Percentiles rank a stretch among this genome's conserved stretches.
phyloP scores from a whole-genome alignment of 345 rosid species.

The Brassica nigra region DNA sequence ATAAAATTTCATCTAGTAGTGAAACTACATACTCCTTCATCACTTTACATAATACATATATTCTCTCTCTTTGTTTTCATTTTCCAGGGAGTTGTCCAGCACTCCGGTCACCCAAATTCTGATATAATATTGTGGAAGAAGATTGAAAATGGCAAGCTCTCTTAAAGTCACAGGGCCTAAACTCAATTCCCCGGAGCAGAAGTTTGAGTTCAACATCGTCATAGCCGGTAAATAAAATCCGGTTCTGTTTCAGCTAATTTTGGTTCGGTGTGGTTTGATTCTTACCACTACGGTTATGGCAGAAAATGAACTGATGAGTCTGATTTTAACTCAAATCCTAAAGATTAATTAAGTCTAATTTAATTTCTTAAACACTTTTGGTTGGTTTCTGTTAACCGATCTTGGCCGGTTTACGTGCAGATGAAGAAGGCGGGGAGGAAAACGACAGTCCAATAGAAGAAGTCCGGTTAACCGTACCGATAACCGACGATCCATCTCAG shows the following conservation, averaged over 20 bases:
- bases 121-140: not conserved
- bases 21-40: not conserved
- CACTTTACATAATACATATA: not conserved
- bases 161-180: conserved; percentile 3
- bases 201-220: conserved; percentile 25
- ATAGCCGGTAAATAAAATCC: conserved; percentile 25
- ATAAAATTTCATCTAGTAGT: not conserved
- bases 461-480: conserved; percentile 61
- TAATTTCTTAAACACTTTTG: not conserved
- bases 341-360: not conserved
- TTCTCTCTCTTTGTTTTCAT: not conserved
- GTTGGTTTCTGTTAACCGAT: conserved; percentile 2
- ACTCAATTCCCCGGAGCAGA: conserved; percentile 17
- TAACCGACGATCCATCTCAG: conserved; percentile 49
- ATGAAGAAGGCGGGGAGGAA: conserved; percentile 33
- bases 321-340: not conserved
- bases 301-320: not conserved
- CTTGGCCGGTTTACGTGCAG: not conserved
- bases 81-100: not conserved
- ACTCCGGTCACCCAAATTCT: not conserved
- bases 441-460: conserved; percentile 63
- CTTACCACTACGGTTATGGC: not conserved
- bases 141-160: conserved; percentile 20
- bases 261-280: not conserved
- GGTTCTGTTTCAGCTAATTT: not conserved